A percentile compares a stretch with the other conserved stretches of the same genome.
phyloP scores from a whole-genome alignment of 2,329 filamentous ascomycete genomes.

The Colletotrichum melonis region DNA sequence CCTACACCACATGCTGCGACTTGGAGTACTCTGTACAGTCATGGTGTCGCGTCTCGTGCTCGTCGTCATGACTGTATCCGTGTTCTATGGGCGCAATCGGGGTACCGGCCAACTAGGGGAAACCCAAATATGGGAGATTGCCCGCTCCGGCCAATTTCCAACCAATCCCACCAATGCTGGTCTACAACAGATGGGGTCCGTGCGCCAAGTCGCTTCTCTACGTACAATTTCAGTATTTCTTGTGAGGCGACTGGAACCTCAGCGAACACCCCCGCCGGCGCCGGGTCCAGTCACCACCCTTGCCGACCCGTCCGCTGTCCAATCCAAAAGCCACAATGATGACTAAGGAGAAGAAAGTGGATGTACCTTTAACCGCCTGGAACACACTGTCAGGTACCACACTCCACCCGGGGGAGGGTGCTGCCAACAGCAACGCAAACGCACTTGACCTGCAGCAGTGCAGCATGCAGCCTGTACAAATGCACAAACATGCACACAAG shows the following conservation, averaged over 20 bases:
- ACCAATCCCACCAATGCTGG: conserved; percentile 24
- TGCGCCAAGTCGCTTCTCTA: conserved; percentile 18
- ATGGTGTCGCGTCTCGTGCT: conserved; percentile 4
- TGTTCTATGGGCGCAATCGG: conserved; percentile 4
- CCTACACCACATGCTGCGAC: neutral
- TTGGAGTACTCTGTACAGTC: neutral
- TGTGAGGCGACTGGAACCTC: conserved; percentile 4
- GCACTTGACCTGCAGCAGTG: neutral
- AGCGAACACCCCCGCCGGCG: conserved; percentile 17
- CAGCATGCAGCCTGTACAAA: neutral
- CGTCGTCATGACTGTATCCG: conserved; percentile 4
- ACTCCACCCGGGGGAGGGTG: neutral
- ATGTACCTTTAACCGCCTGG: neutral
- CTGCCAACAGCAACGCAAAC: neutral
- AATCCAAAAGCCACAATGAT: neutral
- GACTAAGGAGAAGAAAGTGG: neutral
- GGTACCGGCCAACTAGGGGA: conserved; percentile 12
- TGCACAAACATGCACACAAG: neutral
- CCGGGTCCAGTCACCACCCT: neutral
- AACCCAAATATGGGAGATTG: conserved; percentile 31
- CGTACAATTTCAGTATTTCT: neutral
- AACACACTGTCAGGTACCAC: neutral
- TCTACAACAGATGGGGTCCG: conserved; percentile 20
- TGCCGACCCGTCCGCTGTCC: neutral
- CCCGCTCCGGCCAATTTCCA: conserved; percentile 26